Percentiles rank a stretch among this genome's conserved stretches.
Conservation (phyloP, 305 asterid species). For the Fraxinus paxiana region DNA sequence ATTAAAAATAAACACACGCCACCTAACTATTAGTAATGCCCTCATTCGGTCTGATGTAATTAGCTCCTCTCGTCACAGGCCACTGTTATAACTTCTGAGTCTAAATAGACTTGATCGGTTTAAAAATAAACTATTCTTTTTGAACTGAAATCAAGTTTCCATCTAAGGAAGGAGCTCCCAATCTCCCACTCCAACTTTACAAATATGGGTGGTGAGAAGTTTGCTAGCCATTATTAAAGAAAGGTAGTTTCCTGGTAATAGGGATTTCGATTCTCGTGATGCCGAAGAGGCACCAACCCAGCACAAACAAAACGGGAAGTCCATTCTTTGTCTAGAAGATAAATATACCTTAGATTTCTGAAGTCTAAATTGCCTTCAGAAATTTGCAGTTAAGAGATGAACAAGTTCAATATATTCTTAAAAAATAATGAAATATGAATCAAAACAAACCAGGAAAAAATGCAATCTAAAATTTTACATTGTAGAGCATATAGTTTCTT, state of each 20-base stretch:
- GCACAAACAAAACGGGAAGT: neutral
- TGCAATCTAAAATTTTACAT: constrained; percentile 38
- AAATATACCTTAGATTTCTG: neutral
- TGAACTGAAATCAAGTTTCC: neutral
- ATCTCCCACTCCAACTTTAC: neutral
- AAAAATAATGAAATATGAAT: neutral
- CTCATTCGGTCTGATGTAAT: neutral
- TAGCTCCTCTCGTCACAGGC: neutral
- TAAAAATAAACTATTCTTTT: neutral
- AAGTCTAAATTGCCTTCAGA: neutral
- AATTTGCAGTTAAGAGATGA: neutral
- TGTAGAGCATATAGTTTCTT: constrained; percentile 66
- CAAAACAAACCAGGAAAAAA: neutral
- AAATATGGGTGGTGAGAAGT: neutral
- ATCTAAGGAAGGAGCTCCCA: neutral
- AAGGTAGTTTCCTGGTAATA: neutral
- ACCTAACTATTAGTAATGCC: neutral
- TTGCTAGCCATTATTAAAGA: neutral
- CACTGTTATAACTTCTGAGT: neutral
- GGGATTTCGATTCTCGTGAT: neutral
- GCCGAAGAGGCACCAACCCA: neutral
- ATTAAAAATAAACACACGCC: neutral
- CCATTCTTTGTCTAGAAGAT: neutral
- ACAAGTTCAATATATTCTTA: constrained; percentile 12
- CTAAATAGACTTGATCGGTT: neutral